phyloP scores from a whole-genome alignment of 371 early-diverging fungal genomes.

The Rhizopus stolonifer region DNA sequence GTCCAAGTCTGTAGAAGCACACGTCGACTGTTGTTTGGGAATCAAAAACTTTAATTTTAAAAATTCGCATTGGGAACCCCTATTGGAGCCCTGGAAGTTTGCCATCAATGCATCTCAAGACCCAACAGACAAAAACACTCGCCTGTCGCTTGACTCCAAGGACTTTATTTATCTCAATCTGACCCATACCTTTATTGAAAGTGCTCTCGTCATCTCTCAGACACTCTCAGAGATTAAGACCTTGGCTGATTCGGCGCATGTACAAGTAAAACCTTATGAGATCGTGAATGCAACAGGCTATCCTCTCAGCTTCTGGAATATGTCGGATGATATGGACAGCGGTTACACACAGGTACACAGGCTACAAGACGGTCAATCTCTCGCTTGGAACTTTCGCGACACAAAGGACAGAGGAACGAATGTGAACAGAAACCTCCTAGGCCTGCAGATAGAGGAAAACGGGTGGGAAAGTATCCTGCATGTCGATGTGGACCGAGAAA shows the following conservation, averaged over 20 bases:
- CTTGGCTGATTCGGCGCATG: conserved; percentile 34
- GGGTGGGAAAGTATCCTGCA: conserved; percentile 73
- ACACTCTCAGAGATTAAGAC: conserved; percentile 34
- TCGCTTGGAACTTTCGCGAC: conserved; percentile 84
- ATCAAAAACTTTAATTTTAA: conserved; percentile 86
- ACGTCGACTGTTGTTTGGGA: conserved; percentile 68
- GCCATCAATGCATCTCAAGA: conserved; percentile 35
- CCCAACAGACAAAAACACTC: conserved; percentile 23
- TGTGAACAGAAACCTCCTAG: conserved; percentile 59
- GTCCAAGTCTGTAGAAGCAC: conserved; percentile 69
- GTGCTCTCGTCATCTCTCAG: conserved; percentile 51
- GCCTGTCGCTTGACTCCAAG: conserved; percentile 54
- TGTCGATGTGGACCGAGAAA: conserved; percentile 78
- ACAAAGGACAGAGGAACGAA: conserved; percentile 68
- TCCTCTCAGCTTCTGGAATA: conserved; percentile 75
- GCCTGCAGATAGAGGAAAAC: conserved; percentile 66
- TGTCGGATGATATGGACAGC: conserved; percentile 31
- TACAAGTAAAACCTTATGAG: conserved; percentile 64
- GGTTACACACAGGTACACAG: conserved; percentile 44
- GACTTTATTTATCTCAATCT: conserved; percentile 71
- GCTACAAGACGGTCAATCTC: conserved; percentile 57
- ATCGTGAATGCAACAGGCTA: conserved; percentile 78
- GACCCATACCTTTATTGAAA: conserved; percentile 72
- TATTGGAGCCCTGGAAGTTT: conserved; percentile 78
- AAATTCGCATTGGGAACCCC: conserved; percentile 92